Conservation (phyloP, 805 yeast genomes). For the Kodamaea leandrae region DNA sequence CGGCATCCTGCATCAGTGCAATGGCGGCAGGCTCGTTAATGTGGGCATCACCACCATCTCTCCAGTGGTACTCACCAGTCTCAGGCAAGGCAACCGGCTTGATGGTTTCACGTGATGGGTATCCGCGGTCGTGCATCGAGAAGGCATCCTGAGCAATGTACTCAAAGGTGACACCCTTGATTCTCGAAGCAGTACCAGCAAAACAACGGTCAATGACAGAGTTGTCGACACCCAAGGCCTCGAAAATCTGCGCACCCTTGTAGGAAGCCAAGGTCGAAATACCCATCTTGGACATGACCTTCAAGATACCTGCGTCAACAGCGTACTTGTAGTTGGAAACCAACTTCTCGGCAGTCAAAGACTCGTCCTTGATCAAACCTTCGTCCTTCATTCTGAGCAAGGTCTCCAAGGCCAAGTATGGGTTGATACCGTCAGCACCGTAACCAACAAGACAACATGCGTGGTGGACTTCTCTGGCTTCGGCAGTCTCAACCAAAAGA, state of each 20-base stretch:
- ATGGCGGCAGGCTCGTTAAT: slow-evolving; percentile 93
- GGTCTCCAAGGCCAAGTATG: slow-evolving; percentile 90
- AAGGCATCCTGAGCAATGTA: slow-evolving; percentile 96
- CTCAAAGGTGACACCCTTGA: slow-evolving; percentile 92
- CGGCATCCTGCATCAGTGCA: slow-evolving; percentile 97
- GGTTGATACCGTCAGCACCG: slow-evolving; percentile 96
- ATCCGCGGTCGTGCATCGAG: slow-evolving; percentile 89
- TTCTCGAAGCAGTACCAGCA: slow-evolving; percentile 96
- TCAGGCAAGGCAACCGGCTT: slow-evolving; percentile 80
- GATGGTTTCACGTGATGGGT: slow-evolving; percentile 70
- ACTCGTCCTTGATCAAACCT: slow-evolving; percentile 57
- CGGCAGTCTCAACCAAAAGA: slow-evolving; percentile 86
- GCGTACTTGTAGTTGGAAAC: slow-evolving; percentile 80
- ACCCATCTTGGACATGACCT: slow-evolving; percentile 99
- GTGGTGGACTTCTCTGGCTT: slow-evolving; percentile 97
- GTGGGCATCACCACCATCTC: slow-evolving; percentile 97
- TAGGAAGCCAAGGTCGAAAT: slow-evolving; percentile 97
- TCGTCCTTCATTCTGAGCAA: slow-evolving; percentile 80
- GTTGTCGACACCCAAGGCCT: slow-evolving; percentile 93
- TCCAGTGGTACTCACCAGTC: slow-evolving; percentile 96
- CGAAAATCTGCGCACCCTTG: slow-evolving; percentile 98
- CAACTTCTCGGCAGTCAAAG: slow-evolving; percentile 56
- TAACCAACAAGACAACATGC: slow-evolving; percentile 92
- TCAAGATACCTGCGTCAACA: slow-evolving; percentile 85
- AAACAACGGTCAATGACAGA: slow-evolving; percentile 94